Evolutionary conservation across 2,329 filamentous ascomycete genomes (phyloP), one percentile per base, ranked within the genome.

Genomic region (Akanthomyces muscarius): DNA sequence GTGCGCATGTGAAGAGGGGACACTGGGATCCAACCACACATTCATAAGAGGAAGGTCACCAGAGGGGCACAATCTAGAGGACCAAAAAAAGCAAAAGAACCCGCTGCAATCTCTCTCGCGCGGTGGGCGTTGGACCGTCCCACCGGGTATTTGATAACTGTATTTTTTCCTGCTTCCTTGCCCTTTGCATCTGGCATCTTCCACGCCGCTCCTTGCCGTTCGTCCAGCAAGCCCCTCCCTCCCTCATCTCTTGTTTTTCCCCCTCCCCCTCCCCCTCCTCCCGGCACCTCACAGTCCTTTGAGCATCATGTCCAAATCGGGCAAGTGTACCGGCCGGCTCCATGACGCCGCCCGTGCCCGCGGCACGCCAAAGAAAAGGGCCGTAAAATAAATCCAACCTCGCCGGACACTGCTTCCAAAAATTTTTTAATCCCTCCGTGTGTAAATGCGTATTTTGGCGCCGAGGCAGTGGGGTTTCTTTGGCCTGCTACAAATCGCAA

Each of bases 271-370:
- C 48, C 47, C 33, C 48, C 47, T 36, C 18, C 48, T 47, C 33
- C 57, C 23, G n/a, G 55, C 42, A 38, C 28, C 33, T 6, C 33
- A 50, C 28, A 30, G 13, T 41, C 4, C 36, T 41, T 41, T 28
- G 33, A n/a, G 30, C 6, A 14, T 13, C 38, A 45, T 61, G 59
- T 48, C 59, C 59, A 55, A 54, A 62, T 62, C 50, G 50, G 59
- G 59, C 51, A 62, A 62, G 41, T 62, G 25, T 50, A 62, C 58
- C 58, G 48, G 58, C 58, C 58, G 48, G 47, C 36, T 52, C 47
- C 47, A 42, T 33, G 57, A 48, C 25, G 25, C 16, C 21, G 55
- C 42, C 55, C 18, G 42, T 30, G 28, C 6, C 28, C 6, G 28
- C 28, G 28, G 2, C 28, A 30, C 28, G 28, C 28, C 28, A 30